Base-by-base conservation (phyloP, 2,329 filamentous ascomycete species). In the Talaromyces sp. region DNA sequence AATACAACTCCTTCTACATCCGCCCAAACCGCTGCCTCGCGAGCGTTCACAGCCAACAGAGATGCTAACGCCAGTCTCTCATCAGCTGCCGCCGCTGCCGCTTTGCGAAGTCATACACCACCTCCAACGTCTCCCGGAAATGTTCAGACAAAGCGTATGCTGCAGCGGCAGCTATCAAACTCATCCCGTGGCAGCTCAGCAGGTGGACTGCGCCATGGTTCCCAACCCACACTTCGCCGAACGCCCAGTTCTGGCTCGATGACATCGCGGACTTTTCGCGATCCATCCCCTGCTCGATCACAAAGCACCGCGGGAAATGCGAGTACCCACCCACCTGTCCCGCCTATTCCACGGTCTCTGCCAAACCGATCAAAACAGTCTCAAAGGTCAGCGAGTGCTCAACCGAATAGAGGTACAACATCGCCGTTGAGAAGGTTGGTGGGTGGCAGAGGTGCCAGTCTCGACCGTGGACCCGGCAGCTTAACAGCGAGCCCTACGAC, bases 211-310 rank as follows among this genome's bases (percentile, higher is more conserved):
- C 76, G 72, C 62, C 76, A 75, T 64, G 78, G 68, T 64, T 76
- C 69, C 70, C 77, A 68, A 70, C 74, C 75, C 67, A 75, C 81
- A 61, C 79, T 93, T 67, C 84, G 88, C 67, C 83, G 91, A 72
- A 83, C 85, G 43, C 85, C 83, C 63, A 96, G 93, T 78, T 85
- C 85, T 33, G 85, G 88, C 24, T 97, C 93, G 59, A 96, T 98
- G 93, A 89, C 87, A 35, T 91, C 94, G 75, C 87, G 94, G 65
- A 93, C 92, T 0, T 97, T 97, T 77, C 88, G 93, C 70, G 90
- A 90, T 13, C 87, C 88, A 3, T 96, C 89, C 3, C 91, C 84
- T 67, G 73, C 71, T 63, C 77, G 77, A 41, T 74, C 77, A 35
- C 71, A 74, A 50, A 76, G 82, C 75, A 78, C 77, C 74, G 82